phyloP scores from a whole-genome alignment of 495 filamentous ascomycete species.

The Neurospora sp. region DNA sequence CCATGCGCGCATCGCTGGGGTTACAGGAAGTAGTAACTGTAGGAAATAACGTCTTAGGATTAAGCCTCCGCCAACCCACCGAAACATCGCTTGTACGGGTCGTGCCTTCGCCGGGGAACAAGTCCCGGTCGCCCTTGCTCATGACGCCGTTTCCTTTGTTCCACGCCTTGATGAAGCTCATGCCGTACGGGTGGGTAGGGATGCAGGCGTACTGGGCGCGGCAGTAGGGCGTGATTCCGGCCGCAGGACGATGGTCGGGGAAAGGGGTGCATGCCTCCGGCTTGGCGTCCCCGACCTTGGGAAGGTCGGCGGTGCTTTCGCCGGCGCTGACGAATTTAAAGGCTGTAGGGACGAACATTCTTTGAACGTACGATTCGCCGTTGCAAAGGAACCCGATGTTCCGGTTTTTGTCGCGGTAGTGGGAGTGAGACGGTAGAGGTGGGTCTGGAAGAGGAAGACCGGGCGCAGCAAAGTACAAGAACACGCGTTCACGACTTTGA shows the following conservation, averaged over 20 bases:
- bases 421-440: constrained; percentile 52
- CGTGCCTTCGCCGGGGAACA: constrained; percentile 16
- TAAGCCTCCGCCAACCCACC: constrained; percentile 41
- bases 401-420: constrained; percentile 23
- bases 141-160: constrained; percentile 26
- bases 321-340: constrained; percentile 43
- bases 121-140: constrained; percentile 21
- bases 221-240: constrained; percentile 16
- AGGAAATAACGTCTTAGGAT: constrained; percentile 38
- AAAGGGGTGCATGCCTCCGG: constrained; percentile 42
- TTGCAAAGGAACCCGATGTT: constrained; percentile 51
- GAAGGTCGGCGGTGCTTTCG: constrained; percentile 48
- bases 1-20: constrained; percentile 37
- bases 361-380: constrained; percentile 44
- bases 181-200: constrained; percentile 32
- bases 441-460: constrained; percentile 40
- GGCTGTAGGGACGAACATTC: constrained; percentile 40
- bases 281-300: constrained; percentile 45
- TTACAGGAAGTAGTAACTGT: constrained; percentile 44
- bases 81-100: constrained; percentile 11
- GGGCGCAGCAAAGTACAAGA: constrained; percentile 55
- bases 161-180: constrained; percentile 37
- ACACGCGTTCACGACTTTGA: constrained; percentile 53
- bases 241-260: constrained; percentile 52
- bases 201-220: constrained; percentile 30